A percentile compares a stretch with the other conserved stretches of the same genome.
Evolutionary conservation across 768 basidiomycete species (phyloP).

Genomic region (Inosperma sp.): DNA sequence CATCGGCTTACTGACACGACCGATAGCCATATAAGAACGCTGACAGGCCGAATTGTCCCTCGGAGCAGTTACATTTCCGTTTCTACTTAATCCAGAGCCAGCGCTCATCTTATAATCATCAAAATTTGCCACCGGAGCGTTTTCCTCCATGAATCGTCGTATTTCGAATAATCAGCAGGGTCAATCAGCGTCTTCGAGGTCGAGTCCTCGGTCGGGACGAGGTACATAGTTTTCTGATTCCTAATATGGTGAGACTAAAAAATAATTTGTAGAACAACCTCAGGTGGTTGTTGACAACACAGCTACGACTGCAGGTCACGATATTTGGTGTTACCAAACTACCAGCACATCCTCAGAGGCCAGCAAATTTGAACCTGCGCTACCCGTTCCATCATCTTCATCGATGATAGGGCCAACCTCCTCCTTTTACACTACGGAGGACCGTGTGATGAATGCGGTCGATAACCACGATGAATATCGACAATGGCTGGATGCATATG

Average conservation of each 20-base stretch:
- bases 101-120: constrained; percentile 1
- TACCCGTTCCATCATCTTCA: constrained; percentile 24
- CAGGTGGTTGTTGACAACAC: constrained; percentile 9
- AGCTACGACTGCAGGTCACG: constrained; percentile 9
- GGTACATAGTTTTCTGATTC: background rate
- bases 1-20: no score
- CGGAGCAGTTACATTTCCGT: no score
- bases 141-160: constrained; percentile 11
- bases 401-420: constrained; percentile 53
- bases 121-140: constrained; percentile 4
- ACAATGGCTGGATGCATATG: constrained; percentile 35
- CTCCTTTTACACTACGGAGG: constrained; percentile 50
- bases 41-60: no score
- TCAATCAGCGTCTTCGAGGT: constrained; percentile 5
- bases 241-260: constrained; percentile 1
- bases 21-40: no score
- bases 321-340: constrained; percentile 22
- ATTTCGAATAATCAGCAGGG: background rate
- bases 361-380: constrained; percentile 9
- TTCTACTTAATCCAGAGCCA: background rate
- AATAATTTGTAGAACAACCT: constrained; percentile 8
- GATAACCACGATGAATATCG: constrained; percentile 37
- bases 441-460: constrained; percentile 24
- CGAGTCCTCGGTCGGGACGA: constrained; percentile 8
- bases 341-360: constrained; percentile 8